phyloP scores from a whole-genome alignment of 2,329 filamentous ascomycete species.

The Fusarium oxysporum region DNA sequence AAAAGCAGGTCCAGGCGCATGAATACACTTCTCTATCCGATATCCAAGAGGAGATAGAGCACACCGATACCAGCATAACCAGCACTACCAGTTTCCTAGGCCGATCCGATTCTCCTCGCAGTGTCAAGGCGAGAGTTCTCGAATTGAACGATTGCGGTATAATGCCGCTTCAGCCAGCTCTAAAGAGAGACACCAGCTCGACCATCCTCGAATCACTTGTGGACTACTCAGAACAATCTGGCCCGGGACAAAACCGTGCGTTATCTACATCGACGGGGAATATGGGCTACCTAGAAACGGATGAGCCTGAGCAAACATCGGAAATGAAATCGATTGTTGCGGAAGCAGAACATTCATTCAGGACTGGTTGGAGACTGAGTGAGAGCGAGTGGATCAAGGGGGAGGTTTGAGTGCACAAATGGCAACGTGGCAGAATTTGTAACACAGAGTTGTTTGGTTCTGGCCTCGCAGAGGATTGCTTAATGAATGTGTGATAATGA shows the following conservation, averaged over 20 bases:
- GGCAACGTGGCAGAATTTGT: not conserved
- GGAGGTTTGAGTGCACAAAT: not conserved
- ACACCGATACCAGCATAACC: conserved; percentile 18
- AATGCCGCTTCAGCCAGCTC: not conserved
- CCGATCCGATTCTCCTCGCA: conserved; percentile 13
- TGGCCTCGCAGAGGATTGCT: not conserved
- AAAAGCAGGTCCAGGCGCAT: conserved; percentile 12
- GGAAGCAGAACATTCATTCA: conserved; percentile 20
- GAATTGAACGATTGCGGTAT: not conserved
- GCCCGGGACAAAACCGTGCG: not conserved
- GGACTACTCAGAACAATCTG: not conserved
- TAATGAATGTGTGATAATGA: too few relatives aligned
- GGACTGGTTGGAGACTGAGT: conserved; percentile 23
- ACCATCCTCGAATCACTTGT: not conserved
- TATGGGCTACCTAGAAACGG: not conserved
- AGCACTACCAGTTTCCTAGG: conserved; percentile 13
- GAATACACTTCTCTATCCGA: conserved; percentile 32
- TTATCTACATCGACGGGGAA: not conserved
- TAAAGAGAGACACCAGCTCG: not conserved
- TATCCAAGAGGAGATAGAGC: conserved; percentile 40
- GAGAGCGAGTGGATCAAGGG: conserved; percentile 35
- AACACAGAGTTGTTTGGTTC: not conserved
- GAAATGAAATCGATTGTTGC: not conserved
- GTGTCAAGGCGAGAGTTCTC: not conserved
- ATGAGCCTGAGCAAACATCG: not conserved